Conservation (phyloP, 164 flowering plant genomes). For the Dillenia turbinata region DNA sequence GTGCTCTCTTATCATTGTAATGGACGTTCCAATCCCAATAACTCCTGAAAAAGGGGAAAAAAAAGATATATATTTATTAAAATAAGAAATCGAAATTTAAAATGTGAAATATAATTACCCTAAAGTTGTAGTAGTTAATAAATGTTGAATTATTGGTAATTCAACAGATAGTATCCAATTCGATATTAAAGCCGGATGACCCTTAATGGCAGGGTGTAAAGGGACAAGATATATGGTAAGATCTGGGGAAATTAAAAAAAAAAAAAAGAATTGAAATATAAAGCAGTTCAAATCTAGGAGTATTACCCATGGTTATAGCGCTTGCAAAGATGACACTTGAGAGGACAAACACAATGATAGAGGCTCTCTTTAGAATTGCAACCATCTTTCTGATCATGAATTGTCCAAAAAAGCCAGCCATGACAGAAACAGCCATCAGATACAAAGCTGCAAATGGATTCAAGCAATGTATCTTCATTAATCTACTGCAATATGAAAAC, state of each 20-base stretch:
- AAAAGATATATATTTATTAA: neutral
- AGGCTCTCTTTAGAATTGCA: slow-evolving; percentile 63
- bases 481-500: too few relatives aligned
- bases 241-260: too few relatives aligned
- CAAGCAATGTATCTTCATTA: too few relatives aligned
- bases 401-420: slow-evolving; percentile 88
- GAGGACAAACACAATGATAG: slow-evolving; percentile 79
- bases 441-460: slow-evolving; percentile 57
- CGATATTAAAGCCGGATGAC: too few relatives aligned
- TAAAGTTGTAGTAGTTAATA: neutral
- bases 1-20: slow-evolving; percentile 64
- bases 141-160: too few relatives aligned
- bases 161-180: too few relatives aligned
- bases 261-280: too few relatives aligned
- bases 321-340: slow-evolving; percentile 92
- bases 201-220: too few relatives aligned
- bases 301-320: slow-evolving; percentile 87
- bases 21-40: slow-evolving; percentile 52
- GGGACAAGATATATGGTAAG: too few relatives aligned
- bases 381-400: slow-evolving; percentile 66
- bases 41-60: slow-evolving; percentile 42
- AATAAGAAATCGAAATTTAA: neutral
- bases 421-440: slow-evolving; percentile 54
- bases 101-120: neutral
- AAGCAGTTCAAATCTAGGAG: neutral